Evolutionary conservation across 768 basidiomycete species (phyloP), one percentile per base, ranked within the genome.

Genomic region (Sistotremastrum suecicum): DNA sequence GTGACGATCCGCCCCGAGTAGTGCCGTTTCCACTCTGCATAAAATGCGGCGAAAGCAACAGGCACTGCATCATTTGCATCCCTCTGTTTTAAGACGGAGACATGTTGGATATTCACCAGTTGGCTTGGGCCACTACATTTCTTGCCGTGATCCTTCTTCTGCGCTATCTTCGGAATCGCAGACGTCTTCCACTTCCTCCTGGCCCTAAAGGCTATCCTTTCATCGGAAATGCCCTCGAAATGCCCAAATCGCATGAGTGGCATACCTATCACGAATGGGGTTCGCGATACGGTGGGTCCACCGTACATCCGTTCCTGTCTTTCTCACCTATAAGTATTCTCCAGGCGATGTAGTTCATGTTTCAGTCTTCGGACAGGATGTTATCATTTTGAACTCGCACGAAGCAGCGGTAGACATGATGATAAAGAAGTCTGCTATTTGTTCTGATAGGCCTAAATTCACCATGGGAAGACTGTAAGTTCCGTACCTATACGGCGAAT

Each of bases 171-270:
- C 20, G 20, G 20, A 20, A 20, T 20, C 20, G 20, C 20, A 20
- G 20, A 20, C 20, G 20, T 20, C 20, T 20, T 20, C 57, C 59
- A 10, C 39, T 62, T 32, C 70, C 72, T 12, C 74, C 75, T 5
- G 75, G 75, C 0, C 75, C 75, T 2, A 62, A 53, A 38, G 63
- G 64, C 1, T 52, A 63, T 10, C 71, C 71, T 5, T 46, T 75
- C 47, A 56, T 76, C 11, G 74, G 74, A 4, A 76, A 75, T 48
- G 52, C 62, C 12, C 61, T 68, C 12, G 69, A 75, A 46, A 62
- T 76, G 46, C 62, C 67, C 28, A 50, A 53, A 32, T 56, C 63
- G 37, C 56, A 65, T 45, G 65, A 66, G 45, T 66, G 66, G 50
- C 46, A 65, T 38, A 58, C 57, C 7, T 74, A 72, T 47, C 54